Evolutionary conservation across 352 stramenopile species (phyloP).

Genomic region (Globisporangium nagaii): DNA sequence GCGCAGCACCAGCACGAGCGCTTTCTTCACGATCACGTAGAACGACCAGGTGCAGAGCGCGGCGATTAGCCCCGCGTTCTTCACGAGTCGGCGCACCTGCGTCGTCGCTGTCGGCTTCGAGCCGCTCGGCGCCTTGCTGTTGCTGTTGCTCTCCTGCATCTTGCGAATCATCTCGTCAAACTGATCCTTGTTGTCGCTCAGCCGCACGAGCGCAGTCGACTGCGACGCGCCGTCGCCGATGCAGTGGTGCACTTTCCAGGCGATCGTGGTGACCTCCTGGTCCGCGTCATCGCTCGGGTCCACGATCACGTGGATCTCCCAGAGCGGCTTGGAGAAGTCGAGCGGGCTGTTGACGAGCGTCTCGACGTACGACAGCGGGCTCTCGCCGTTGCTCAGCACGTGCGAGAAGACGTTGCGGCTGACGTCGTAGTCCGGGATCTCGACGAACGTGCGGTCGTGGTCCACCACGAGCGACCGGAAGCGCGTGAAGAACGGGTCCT

Average conservation of each 20-base stretch:
- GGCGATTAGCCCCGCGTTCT: conserved; percentile 22
- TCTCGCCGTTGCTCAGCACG: conserved; percentile 44
- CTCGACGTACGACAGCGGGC: conserved; percentile 58
- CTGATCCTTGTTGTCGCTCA: conserved; percentile 67
- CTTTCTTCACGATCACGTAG: conserved; percentile 52
- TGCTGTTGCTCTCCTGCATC: conserved; percentile 23
- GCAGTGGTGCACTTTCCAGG: conserved; percentile 78
- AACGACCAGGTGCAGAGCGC: conserved; percentile 46
- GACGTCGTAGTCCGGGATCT: conserved; percentile 52
- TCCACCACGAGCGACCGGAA: conserved; percentile 59
- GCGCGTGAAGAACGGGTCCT: conserved; percentile 62
- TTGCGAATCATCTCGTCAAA: conserved; percentile 62
- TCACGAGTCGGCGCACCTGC: conserved; percentile 16
- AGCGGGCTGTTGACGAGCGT: conserved; percentile 65
- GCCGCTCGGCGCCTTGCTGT: conserved; percentile 26
- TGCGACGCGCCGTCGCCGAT: conserved; percentile 69
- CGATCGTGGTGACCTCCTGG: conserved; percentile 33
- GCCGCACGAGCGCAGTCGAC: conserved; percentile 49
- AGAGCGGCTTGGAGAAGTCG: conserved; percentile 64
- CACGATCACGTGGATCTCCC: conserved; percentile 66
- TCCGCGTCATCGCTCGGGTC: conserved; percentile 21
- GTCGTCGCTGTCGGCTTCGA: conserved; percentile 1
- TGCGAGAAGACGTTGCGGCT: conserved; percentile 49
- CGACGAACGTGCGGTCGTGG: conserved; percentile 46
- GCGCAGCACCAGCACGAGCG: conserved; percentile 38